Evolutionary conservation across 2,329 filamentous ascomycete genomes (phyloP), one percentile per base, ranked within the genome.

Genomic region (Diaporthe australafricana): DNA sequence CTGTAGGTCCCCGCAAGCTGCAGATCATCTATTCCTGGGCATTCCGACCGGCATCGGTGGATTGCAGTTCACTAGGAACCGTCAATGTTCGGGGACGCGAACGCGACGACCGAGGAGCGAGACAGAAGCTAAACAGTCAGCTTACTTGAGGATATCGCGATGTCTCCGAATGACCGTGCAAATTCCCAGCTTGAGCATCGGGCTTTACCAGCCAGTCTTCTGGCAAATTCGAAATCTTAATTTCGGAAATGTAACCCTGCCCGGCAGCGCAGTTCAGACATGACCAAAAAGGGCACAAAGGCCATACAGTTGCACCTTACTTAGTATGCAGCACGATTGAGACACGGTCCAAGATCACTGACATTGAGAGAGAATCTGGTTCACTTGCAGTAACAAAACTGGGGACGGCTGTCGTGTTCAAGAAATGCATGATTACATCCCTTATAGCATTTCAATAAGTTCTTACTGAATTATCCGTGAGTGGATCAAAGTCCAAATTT

Each of bases 401-500:
- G 42, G 20, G 16, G 30, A 20, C 17, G 3, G 5, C 6, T 25
- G 20, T 25, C 27, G 9, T 22, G 42, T 47, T 62, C n/a, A 27
- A 22, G 27, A 35, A 1, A 32, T 35, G 57, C 57, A 63, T 63
- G 42, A 48, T 32, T 17, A 5, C 42, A 63, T 17, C 25, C 42
- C 42, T 48, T 47, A 22, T 63, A 63, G 42, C 20, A 63, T 47
- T 48, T 47, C 12, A 40, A 47, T 17, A 14, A 48, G 57, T 20
- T 22, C 57, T 35, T 63, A 25, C 32, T 35, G 57, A 48, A 32
- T 7, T 47, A 47, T 12, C 6, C 20, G 27, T 48, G 8, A 25
- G 60, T 63, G 60, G 60, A 20, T 48, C 60, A 47, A 1, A 48
- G n/a, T 32, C 25, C 27, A 48, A 48, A 63, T n/a, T 55, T 35